Evolutionary conservation across 1,139 yeast species (phyloP), one percentile per base, ranked within the genome.

Genomic region (Keqinozyma sinolaborantium): DNA sequence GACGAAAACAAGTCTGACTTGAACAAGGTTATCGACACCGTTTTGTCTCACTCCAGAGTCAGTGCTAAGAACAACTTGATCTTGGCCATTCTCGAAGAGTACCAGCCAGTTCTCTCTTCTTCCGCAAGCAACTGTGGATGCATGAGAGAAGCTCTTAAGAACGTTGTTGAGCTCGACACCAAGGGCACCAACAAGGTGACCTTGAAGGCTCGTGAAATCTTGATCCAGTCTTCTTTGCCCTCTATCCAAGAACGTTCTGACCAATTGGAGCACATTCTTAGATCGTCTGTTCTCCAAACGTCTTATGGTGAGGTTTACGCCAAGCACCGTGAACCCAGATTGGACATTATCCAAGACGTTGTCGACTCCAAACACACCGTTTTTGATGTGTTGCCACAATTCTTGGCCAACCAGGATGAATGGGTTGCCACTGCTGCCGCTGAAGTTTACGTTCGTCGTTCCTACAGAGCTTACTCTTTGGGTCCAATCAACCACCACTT

Each of bases 331-430:
- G 77, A 81, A 42, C 99, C 99, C 25, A 84, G 83, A 51, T 65
- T 83, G 52, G 83, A 81, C 28, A 72, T 85, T 35, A 75, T 92
- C 45, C 80, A 82, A 49, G 97, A 92, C 59, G 94, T 92, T 37
- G 92, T 92, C 45, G 98, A 92, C 56, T 88, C 97, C 30, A 88
- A 86, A 58, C 95, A 87, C 64, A 87, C 92, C 38, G 97, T 92
- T 12, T 92, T 90, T 57, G 99, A 92, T 57, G 98, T 94, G 24
- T 74, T 92, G 56, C 75, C 95, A 23, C 97, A 87, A 64, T 92
- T 94, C 63, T 78, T 92, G 62, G 78, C 77, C 32, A 85, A 87
- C 48, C 52, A 73, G 14, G 97, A 94, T 52, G 85, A 85, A 32
- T 85, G 87, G 74, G 94, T 92, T 40, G 84, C 94, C 4, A 77